These are phyloP conservation scores for Neurospora terricola DNA, from an alignment of 495 filamentous ascomycete species.

Conservation along the genomic window DNA sequence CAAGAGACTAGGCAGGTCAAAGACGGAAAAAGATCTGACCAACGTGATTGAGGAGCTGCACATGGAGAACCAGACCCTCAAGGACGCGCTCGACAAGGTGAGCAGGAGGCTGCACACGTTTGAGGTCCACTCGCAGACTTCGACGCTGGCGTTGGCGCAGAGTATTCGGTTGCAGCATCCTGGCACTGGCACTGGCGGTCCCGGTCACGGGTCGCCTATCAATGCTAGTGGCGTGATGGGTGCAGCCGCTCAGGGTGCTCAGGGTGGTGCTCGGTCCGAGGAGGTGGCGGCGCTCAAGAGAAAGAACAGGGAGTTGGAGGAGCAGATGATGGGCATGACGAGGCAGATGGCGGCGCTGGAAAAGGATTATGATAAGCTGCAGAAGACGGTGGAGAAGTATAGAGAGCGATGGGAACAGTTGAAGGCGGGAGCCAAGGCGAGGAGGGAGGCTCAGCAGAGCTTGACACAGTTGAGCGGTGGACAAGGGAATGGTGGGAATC, in stretches of 20 bases:
- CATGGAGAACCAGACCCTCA: slow-evolving; percentile 68
- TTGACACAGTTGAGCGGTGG: not conserved
- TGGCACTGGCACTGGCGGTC: not conserved
- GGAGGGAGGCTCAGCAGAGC: slow-evolving; percentile 36
- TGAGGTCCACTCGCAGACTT: slow-evolving; percentile 74
- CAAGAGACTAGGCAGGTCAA: slow-evolving; percentile 19
- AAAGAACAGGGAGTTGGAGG: slow-evolving; percentile 49
- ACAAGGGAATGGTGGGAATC: not conserved
- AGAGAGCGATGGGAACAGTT: slow-evolving; percentile 74
- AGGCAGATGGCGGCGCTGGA: slow-evolving; percentile 48
- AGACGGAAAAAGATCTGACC: slow-evolving; percentile 26
- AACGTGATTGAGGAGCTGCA: slow-evolving; percentile 73
- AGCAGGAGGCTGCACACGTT: slow-evolving; percentile 71
- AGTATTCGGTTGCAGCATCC: slow-evolving; percentile 60
- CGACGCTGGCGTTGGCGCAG: slow-evolving; percentile 68
- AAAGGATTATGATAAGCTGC: slow-evolving; percentile 61
- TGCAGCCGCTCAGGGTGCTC: not conserved
- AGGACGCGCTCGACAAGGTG: slow-evolving; percentile 66
- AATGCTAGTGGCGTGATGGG: slow-evolving; percentile 25
- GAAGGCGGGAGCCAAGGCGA: slow-evolving; percentile 69
- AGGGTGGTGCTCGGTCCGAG: not conserved
- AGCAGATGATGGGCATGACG: slow-evolving; percentile 36
- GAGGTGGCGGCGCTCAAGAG: slow-evolving; percentile 24
- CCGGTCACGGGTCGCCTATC: slow-evolving; percentile 19
- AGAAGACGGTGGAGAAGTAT: slow-evolving; percentile 56